Percentiles rank a stretch among this genome's conserved stretches.
phyloP scores from a whole-genome alignment of 306 rosid genomes.

The Acacia melanoxylon region DNA sequence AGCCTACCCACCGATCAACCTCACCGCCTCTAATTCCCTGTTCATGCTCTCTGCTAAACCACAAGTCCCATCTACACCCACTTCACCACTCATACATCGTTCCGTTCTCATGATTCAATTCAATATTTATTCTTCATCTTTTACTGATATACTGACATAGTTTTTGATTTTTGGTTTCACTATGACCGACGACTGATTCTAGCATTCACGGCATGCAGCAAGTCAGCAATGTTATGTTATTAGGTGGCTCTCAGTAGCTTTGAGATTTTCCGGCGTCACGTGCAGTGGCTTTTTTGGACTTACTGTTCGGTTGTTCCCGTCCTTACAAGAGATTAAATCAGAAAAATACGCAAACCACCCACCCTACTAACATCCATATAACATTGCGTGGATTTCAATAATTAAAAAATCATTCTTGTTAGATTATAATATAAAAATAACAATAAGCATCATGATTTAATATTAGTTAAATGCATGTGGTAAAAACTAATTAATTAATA shows the following conservation, averaged over 20 bases:
- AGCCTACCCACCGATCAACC: conserved; percentile 6
- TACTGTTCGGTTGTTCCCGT: background rate
- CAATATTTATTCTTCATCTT: background rate
- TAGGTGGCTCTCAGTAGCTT: background rate
- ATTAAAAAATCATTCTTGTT: background rate
- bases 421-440: too few species aligned
- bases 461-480: too few species aligned
- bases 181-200: background rate
- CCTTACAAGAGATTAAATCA: background rate
- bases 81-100: background rate
- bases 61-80: background rate
- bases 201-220: background rate
- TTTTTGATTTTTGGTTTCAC: background rate
- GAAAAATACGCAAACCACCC: background rate
- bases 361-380: background rate
- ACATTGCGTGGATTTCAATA: too few species aligned
- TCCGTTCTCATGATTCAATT: background rate
- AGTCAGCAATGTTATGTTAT: background rate
- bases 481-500: too few species aligned
- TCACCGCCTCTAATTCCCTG: background rate
- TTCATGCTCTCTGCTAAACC: background rate
- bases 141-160: background rate
- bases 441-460: background rate
- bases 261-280: background rate
- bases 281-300: background rate